These are phyloP conservation scores for Alisma plantagoaquatica DNA, from an alignment of 106 monocot genomes.

Conservation along the genomic window DNA sequence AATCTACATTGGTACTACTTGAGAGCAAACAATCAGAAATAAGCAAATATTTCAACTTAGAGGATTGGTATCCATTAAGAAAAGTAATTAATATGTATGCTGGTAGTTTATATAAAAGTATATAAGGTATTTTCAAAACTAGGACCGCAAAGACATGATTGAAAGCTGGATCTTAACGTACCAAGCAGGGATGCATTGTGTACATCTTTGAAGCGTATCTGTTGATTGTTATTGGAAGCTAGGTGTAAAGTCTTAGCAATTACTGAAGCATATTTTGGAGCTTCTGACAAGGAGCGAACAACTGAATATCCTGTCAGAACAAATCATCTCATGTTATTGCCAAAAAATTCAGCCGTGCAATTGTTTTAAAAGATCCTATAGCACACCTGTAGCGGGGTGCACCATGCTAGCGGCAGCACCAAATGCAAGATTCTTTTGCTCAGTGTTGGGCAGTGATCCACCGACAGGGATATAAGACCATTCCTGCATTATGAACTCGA, in stretches of 20 bases:
- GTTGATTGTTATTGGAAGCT: conserved; percentile 17
- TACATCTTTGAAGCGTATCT: conserved; percentile 11
- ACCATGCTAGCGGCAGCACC: conserved; percentile 99
- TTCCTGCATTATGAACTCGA: too few species aligned
- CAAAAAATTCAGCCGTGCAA: too few species aligned
- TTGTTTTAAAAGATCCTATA: too few species aligned
- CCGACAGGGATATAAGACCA: conserved; percentile 99
- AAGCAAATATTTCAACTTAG: too few species aligned
- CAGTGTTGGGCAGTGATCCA: conserved; percentile 93
- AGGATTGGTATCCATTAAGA: too few species aligned
- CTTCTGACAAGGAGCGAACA: conserved; percentile 91
- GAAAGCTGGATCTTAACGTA: conserved; percentile 11
- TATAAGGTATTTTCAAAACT: too few species aligned
- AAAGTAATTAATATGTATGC: too few species aligned
- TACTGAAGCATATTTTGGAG: conserved; percentile 82
- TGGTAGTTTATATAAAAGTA: too few species aligned
- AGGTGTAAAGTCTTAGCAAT: conserved; percentile 66
- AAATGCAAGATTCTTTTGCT: conserved; percentile 97
- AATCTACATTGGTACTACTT: too few species aligned
- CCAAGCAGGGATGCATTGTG: conserved; percentile 70
- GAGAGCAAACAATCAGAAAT: too few species aligned
- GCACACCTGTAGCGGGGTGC: conserved; percentile 90
- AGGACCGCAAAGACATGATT: too few species aligned
- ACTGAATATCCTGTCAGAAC: conserved; percentile 98
- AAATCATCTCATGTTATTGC: too few species aligned